Conservation (phyloP, 176 grass and related monocot species). For the Triticum urartu region DNA sequence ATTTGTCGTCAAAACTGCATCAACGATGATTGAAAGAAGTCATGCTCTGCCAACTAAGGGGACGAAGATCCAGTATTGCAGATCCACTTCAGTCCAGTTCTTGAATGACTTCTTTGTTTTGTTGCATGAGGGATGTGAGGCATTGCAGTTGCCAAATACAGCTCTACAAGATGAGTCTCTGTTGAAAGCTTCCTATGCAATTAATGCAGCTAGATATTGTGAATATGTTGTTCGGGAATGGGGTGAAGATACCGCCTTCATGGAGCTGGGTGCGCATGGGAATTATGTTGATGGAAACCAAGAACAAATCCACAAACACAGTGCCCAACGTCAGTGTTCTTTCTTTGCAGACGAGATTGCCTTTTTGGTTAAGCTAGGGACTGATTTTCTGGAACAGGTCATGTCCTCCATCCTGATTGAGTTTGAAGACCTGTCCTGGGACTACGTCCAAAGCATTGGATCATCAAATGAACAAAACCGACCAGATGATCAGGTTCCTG, state of each 20-base stretch:
- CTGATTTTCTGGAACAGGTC: slow-evolving; percentile 78
- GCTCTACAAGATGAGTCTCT: slow-evolving; percentile 59
- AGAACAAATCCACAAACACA: background rate
- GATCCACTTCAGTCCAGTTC: slow-evolving; percentile 60
- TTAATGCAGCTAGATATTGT: slow-evolving; percentile 63
- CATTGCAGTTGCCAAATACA: slow-evolving; percentile 47
- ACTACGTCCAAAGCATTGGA: slow-evolving; percentile 75
- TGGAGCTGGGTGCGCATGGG: slow-evolving; percentile 54
- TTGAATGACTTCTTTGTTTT: slow-evolving; percentile 72
- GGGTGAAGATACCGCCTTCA: slow-evolving; percentile 71
- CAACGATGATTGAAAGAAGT: slow-evolving; percentile 74
- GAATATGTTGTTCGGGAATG: slow-evolving; percentile 75
- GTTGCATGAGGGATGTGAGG: slow-evolving; percentile 54
- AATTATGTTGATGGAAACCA: background rate
- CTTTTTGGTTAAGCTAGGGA: slow-evolving; percentile 71
- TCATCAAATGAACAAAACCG: slow-evolving; percentile 34
- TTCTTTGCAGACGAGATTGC: slow-evolving; percentile 69
- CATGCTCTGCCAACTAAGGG: slow-evolving; percentile 50
- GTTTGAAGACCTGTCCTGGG: slow-evolving; percentile 84
- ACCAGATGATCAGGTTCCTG: slow-evolving; percentile 25
- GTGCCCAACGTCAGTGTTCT: slow-evolving; percentile 30
- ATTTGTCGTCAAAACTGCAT: slow-evolving; percentile 73
- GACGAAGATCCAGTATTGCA: slow-evolving; percentile 61
- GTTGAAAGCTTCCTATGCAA: slow-evolving; percentile 52
- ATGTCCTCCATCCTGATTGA: slow-evolving; percentile 78